A percentile compares a stretch with the other conserved stretches of the same genome.
phyloP scores from a whole-genome alignment of 257 asterid genomes.

The Solanum raphanifolium region DNA sequence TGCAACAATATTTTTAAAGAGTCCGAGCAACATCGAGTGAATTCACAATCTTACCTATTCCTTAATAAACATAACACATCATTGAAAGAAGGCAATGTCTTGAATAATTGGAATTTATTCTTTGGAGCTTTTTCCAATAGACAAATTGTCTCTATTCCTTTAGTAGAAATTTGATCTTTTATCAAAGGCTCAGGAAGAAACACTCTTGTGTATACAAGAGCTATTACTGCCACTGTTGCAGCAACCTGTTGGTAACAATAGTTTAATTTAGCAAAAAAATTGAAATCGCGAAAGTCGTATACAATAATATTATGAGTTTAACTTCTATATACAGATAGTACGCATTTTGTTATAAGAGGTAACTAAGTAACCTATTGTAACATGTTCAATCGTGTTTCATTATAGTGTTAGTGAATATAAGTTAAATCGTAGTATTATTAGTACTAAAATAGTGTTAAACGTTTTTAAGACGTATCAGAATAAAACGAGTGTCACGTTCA shows the following conservation, averaged over 20 bases:
- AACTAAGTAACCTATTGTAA: not conserved
- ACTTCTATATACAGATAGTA: not conserved
- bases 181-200: constrained; percentile 58
- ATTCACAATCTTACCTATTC: constrained; percentile 37
- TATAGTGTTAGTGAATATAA: not conserved
- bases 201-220: constrained; percentile 65
- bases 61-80: constrained; percentile 53
- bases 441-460: not conserved
- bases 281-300: not conserved
- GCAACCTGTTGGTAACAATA: constrained; percentile 39
- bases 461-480: not conserved
- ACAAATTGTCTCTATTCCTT: constrained; percentile 38
- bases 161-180: not conserved
- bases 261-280: not conserved
- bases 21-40: not conserved
- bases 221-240: constrained; percentile 45
- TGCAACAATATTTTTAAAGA: not conserved
- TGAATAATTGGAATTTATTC: constrained; percentile 31
- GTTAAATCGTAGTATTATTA: not conserved
- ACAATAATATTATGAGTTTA: not conserved
- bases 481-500: not conserved
- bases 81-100: constrained; percentile 41
- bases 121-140: constrained; percentile 52
- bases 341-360: not conserved
- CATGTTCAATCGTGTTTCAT: not conserved